Base-by-base conservation (phyloP, 2,329 filamentous ascomycete species). In the Pestalotiopsis fici region DNA sequence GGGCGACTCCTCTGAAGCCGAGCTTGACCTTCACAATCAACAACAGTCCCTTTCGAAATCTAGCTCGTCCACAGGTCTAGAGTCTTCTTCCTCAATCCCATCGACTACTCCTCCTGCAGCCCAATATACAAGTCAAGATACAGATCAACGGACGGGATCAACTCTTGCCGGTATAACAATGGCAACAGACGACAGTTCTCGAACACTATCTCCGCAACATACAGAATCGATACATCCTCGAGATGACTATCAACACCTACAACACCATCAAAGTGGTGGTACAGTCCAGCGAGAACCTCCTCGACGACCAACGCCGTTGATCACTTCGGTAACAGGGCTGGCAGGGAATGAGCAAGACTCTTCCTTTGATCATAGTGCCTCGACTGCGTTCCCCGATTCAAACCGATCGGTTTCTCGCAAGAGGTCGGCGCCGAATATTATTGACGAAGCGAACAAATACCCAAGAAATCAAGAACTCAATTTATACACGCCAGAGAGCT, bases 381-480 rank as follows among this genome's bases (percentile, higher is more conserved):
- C 7, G n/a, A 37, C 27, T 60, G 12, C 18, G 55, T 15, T 25
- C 13, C 13, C 21, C 18, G 23, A 57, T 23, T 25, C n/a, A 13
- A 23, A 35, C 28, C 15, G 57, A 27, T 18, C 35, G 11, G 21
- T n/a, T 7, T 15, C 35, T 28, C 35, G 79, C 71, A 86, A 86
- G 74, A 80, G 85, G 68, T 78, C 83, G 50, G 80, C 81, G 57
- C 81, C 18, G 43, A 50, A 81, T 84, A 80, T 82, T 69, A 79
- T 80, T 50, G 79, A 79, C 23, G 82, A 85, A 67, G 80, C 80
- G n/a, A 83, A 79, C 69, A 64, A 65, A 28, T 78, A 78, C 27
- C 72, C 78, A 18, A 77, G 75, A 61, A 74, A 78, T 47, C 75
- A 79, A 63, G 74, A 73, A 59, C 71, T 81, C 60, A 77, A 72